phyloP scores from a whole-genome alignment of 2,329 filamentous ascomycete genomes.

The Penicillium sp. region DNA sequence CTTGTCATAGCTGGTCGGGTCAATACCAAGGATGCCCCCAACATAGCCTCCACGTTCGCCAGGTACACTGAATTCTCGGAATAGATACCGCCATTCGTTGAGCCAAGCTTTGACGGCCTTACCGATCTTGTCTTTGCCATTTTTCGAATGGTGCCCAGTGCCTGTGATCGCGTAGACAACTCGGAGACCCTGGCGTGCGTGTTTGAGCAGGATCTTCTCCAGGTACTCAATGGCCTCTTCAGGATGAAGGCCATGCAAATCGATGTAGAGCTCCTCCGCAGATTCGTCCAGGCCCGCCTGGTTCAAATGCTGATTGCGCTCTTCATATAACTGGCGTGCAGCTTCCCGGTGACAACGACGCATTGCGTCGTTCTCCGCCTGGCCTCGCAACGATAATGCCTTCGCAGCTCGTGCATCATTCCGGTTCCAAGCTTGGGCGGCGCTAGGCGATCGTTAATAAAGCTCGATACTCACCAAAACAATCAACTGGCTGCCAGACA shows the following conservation, averaged over 20 bases:
- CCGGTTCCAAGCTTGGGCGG: slow-evolving; percentile 97
- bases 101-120: slow-evolving; percentile 89
- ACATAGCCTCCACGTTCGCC: slow-evolving; percentile 84
- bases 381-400: slow-evolving; percentile 87
- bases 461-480: background rate
- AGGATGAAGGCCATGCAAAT: slow-evolving; percentile 96
- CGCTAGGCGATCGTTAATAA: slow-evolving; percentile 56
- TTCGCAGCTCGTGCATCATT: slow-evolving; percentile 97
- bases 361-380: slow-evolving; percentile 97
- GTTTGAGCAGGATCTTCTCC: slow-evolving; percentile 83
- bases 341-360: slow-evolving; percentile 94
- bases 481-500: slow-evolving; percentile 18
- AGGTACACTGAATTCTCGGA: slow-evolving; percentile 93
- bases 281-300: slow-evolving; percentile 48
- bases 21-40: slow-evolving; percentile 67
- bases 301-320: slow-evolving; percentile 75
- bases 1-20: slow-evolving; percentile 63
- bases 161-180: slow-evolving; percentile 96
- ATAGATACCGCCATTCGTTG: slow-evolving; percentile 94
- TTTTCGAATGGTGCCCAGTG: slow-evolving; percentile 96
- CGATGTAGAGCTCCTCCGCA: slow-evolving; percentile 81
- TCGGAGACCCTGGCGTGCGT: slow-evolving; percentile 67
- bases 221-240: slow-evolving; percentile 96
- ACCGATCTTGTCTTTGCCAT: slow-evolving; percentile 97
- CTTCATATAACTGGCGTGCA: slow-evolving; percentile 87